Percentiles rank a stretch among this genome's conserved stretches.
Evolutionary conservation across 257 asterid genomes (phyloP).

Genomic region (Nemophila menziesii): DNA sequence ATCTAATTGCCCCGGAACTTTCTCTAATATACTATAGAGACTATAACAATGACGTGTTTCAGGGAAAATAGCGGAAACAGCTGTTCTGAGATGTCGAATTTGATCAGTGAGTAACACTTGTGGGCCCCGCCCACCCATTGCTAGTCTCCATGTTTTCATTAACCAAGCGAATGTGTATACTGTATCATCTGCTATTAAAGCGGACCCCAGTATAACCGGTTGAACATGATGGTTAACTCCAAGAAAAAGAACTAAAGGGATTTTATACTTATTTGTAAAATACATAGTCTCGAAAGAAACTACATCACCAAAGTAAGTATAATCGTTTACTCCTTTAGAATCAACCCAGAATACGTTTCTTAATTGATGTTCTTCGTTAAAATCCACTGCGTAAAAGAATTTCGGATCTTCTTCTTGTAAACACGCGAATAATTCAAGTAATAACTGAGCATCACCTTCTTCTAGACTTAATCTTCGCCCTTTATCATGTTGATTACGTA

Average conservation of each 20-base stretch:
- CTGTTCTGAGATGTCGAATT: constrained; percentile 57
- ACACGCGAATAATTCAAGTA: constrained; percentile 53
- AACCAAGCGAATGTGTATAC: constrained; percentile 66
- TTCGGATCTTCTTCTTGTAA: constrained; percentile 82
- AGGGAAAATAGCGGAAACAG: constrained; percentile 41
- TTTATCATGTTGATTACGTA: constrained; percentile 68
- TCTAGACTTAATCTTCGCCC: constrained; percentile 72
- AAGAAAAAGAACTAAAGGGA: constrained; percentile 67
- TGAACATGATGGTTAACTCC: constrained; percentile 88
- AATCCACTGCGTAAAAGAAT: constrained; percentile 64
- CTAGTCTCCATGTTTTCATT: constrained; percentile 71
- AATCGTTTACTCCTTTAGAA: constrained; percentile 75
- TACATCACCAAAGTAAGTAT: constrained; percentile 52
- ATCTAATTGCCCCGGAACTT: constrained; percentile 55
- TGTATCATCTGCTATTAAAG: constrained; percentile 73
- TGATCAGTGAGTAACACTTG: constrained; percentile 57
- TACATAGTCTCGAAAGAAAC: constrained; percentile 65
- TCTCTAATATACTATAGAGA: constrained; percentile 59
- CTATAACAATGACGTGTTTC: constrained; percentile 46
- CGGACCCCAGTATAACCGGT: constrained; percentile 77
- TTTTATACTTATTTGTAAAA: constrained; percentile 48
- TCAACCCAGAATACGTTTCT: constrained; percentile 94
- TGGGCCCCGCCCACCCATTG: constrained; percentile 78
- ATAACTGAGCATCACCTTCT: constrained; percentile 63
- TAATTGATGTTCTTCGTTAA: constrained; percentile 72